Percentiles rank a stretch among this genome's conserved stretches.
Conservation (phyloP, 305 asterid genomes). For the Fraxinus floribunda region DNA sequence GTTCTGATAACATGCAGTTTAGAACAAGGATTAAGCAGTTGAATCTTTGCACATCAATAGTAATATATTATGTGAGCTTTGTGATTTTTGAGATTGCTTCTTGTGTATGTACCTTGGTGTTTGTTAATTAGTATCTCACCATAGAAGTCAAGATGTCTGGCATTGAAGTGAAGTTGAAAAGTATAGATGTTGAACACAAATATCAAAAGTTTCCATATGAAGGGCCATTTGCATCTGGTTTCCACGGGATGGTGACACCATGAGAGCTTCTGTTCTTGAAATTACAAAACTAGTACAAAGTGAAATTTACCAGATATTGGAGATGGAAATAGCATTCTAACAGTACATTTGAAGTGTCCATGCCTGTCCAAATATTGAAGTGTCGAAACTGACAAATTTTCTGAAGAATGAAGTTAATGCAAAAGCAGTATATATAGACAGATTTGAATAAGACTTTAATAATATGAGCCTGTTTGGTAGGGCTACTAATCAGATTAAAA, state of each 20-base stretch:
- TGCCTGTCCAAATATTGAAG: conserved; percentile 13
- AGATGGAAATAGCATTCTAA: neutral
- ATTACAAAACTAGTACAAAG: neutral
- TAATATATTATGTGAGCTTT: conserved; percentile 2
- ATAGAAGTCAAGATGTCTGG: neutral
- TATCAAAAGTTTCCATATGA: neutral
- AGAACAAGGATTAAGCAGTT: conserved; percentile 4
- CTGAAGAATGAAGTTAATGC: neutral
- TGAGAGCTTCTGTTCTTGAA: conserved; percentile 5
- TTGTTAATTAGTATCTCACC: neutral
- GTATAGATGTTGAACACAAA: neutral
- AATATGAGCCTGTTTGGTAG: no score
- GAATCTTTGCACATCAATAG: neutral
- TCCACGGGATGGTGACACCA: neutral
- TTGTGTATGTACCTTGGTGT: neutral
- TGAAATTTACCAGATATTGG: neutral
- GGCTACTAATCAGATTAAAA: no score
- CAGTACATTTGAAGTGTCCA: neutral
- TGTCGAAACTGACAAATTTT: neutral
- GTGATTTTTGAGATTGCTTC: neutral
- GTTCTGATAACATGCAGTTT: neutral
- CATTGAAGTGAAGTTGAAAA: neutral
- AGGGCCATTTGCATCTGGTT: neutral
- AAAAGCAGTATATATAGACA: neutral
- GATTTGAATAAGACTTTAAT: conserved; percentile 5